These are phyloP conservation scores for Coemansia sp. DNA, from an alignment of 192 early-diverging fungal genomes.

Conservation along the genomic window DNA sequence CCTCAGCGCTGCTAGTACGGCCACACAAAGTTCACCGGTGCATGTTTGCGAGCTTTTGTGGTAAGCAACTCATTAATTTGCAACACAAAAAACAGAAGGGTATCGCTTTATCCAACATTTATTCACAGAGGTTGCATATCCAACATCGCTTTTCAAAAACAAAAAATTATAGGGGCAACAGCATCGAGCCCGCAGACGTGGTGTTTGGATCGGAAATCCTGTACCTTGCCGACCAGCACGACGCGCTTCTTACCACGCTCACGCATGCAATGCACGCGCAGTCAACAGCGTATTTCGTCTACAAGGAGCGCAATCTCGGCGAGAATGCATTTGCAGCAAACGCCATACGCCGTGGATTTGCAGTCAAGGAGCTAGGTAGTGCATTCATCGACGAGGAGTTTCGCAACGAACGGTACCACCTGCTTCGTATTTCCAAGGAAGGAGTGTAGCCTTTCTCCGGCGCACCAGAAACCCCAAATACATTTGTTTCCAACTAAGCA, in stretches of 20 bases:
- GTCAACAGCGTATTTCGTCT: conserved; percentile 19
- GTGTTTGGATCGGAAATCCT: conserved; percentile 36
- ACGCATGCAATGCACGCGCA: conserved; percentile 12
- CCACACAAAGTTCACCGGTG: background rate
- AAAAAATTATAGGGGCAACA: background rate
- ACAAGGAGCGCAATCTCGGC: conserved; percentile 23
- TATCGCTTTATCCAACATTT: background rate
- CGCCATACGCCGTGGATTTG: conserved; percentile 4
- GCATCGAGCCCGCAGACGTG: conserved; percentile 7
- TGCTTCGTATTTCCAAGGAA: conserved; percentile 11
- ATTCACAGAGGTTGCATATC: too few relatives aligned
- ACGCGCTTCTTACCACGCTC: conserved; percentile 11
- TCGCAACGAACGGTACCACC: conserved; percentile 17
- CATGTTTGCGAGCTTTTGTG: conserved; percentile 13
- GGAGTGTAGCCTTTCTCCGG: conserved; percentile 29
- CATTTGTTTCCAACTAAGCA: background rate
- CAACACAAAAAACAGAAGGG: conserved; percentile 3
- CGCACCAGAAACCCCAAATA: conserved; percentile 8
- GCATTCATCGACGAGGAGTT: conserved; percentile 18
- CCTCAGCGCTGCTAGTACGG: background rate
- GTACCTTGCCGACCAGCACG: conserved; percentile 25
- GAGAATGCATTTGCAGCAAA: conserved; percentile 11
- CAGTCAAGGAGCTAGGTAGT: conserved; percentile 8
- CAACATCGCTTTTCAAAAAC: background rate
- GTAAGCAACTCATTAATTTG: background rate